Conservation (phyloP, 2,329 filamentous ascomycete species). For the Phialophora expanda region DNA sequence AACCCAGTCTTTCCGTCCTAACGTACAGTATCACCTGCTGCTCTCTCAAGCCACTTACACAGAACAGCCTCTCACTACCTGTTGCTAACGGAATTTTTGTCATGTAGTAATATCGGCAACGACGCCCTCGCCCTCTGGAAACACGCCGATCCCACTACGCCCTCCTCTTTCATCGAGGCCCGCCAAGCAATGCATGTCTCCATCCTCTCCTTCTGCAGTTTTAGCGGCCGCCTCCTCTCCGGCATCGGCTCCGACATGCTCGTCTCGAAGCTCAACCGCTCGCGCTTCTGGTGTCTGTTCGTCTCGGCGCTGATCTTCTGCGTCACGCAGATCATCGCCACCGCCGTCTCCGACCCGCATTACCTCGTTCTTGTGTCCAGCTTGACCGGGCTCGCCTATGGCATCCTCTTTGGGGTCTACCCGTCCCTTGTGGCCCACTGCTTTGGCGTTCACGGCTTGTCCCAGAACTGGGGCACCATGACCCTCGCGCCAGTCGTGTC, state of each 20-base stretch:
- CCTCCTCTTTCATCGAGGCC: slow-evolving; percentile 75
- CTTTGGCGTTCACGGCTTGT: slow-evolving; percentile 86
- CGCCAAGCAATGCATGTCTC: slow-evolving; percentile 92
- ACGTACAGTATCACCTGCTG: neutral
- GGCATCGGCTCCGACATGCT: slow-evolving; percentile 91
- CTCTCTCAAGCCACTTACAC: neutral
- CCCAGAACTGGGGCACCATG: slow-evolving; percentile 96
- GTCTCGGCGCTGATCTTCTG: slow-evolving; percentile 78
- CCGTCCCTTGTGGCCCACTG: slow-evolving; percentile 87
- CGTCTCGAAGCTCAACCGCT: slow-evolving; percentile 78
- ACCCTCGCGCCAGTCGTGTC: slow-evolving; percentile 85
- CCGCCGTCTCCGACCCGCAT: slow-evolving; percentile 76
- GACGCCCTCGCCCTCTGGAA: slow-evolving; percentile 86
- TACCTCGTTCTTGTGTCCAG: slow-evolving; percentile 77
- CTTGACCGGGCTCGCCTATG: slow-evolving; percentile 86
- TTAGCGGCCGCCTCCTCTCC: slow-evolving; percentile 77
- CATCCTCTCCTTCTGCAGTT: slow-evolving; percentile 87
- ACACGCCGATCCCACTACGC: slow-evolving; percentile 75
- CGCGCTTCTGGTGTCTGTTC: slow-evolving; percentile 89
- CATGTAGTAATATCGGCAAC: slow-evolving; percentile 88
- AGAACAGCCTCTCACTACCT: neutral
- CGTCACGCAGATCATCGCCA: slow-evolving; percentile 75
- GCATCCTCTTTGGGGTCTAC: slow-evolving; percentile 91
- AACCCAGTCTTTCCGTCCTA: neutral
- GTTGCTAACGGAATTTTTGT: neutral